A percentile compares a stretch with the other conserved stretches of the same genome.
phyloP scores from a whole-genome alignment of 352 stramenopile species.

The Globisporangium solare region DNA sequence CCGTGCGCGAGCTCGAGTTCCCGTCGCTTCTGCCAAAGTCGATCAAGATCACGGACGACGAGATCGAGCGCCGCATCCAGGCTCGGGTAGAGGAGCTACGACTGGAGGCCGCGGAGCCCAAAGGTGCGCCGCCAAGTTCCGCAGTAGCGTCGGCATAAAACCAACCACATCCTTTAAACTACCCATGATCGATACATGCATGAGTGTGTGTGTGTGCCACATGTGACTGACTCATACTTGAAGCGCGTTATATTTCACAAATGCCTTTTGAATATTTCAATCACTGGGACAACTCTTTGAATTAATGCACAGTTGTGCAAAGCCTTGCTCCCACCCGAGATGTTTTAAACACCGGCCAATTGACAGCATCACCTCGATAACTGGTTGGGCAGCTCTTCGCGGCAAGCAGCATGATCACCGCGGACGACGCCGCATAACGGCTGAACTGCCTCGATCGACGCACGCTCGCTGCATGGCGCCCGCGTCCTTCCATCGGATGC shows the following conservation, averaged over 20 bases:
- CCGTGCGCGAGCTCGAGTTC: slow-evolving; percentile 49
- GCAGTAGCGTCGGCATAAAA: neutral
- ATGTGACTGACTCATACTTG: too few species aligned
- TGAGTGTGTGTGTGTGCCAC: too few species aligned
- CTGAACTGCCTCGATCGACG: too few species aligned
- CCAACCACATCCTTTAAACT: too few species aligned
- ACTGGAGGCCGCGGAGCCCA: slow-evolving; percentile 16
- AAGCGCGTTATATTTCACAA: too few species aligned
- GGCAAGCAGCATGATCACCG: neutral
- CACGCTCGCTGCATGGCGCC: neutral
- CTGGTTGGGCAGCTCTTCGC: neutral
- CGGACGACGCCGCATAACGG: too few species aligned
- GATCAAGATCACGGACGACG: slow-evolving; percentile 66
- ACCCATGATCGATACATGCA: too few species aligned
- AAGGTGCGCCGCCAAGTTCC: neutral
- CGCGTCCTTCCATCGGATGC: slow-evolving; percentile 3
- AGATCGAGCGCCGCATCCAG: slow-evolving; percentile 75
- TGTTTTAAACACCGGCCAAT: too few species aligned
- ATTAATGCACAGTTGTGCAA: too few species aligned
- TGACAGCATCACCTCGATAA: neutral
- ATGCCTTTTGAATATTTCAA: too few species aligned
- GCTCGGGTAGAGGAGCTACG: slow-evolving; percentile 68
- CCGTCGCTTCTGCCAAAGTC: slow-evolving; percentile 67
- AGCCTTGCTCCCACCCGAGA: too few species aligned
- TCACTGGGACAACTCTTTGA: too few species aligned